Evolutionary conservation across 768 basidiomycete genomes (phyloP).

Genomic region (Macrolepiota albuminosa): DNA sequence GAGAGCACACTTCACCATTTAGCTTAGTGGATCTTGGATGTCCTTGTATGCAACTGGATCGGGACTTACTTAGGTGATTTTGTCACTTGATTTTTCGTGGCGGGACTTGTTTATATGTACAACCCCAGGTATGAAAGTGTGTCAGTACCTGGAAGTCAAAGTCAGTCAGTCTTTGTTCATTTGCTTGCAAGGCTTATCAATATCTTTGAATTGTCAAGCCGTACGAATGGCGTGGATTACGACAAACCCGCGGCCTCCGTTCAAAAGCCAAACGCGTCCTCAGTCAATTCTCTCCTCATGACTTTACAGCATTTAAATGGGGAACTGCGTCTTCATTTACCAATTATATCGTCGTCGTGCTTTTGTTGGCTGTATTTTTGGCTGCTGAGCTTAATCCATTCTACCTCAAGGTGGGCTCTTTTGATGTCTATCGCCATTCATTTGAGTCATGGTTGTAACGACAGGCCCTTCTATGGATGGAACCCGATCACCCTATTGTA

Average conservation of each 20-base stretch:
- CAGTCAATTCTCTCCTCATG: conserved; percentile 82
- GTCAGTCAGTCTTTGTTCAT: conserved; percentile 31
- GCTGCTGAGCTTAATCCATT: conserved; percentile 86
- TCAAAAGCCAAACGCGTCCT: conserved; percentile 77
- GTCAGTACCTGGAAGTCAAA: conserved; percentile 86
- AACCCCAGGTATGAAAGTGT: conserved; percentile 73
- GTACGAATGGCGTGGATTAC: conserved; percentile 81
- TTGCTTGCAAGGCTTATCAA: neutral
- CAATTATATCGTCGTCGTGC: conserved; percentile 71
- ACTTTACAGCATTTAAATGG: conserved; percentile 88
- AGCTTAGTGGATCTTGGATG: conserved; percentile 78
- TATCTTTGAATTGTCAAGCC: conserved; percentile 40
- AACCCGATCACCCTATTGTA: conserved; percentile 84
- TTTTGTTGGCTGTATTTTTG: conserved; percentile 73
- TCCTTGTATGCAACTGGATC: conserved; percentile 83
- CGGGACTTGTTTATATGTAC: conserved; percentile 9
- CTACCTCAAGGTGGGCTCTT: conserved; percentile 66
- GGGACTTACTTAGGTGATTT: conserved; percentile 73
- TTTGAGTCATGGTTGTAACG: neutral
- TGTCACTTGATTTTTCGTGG: neutral
- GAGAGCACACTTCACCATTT: conserved; percentile 9
- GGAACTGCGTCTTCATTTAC: conserved; percentile 70
- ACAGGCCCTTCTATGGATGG: conserved; percentile 75
- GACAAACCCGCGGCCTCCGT: conserved; percentile 71
- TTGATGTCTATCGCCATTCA: conserved; percentile 3